Conservation (phyloP, 441 rosid genomes). For the Syzygium malaccense region DNA sequence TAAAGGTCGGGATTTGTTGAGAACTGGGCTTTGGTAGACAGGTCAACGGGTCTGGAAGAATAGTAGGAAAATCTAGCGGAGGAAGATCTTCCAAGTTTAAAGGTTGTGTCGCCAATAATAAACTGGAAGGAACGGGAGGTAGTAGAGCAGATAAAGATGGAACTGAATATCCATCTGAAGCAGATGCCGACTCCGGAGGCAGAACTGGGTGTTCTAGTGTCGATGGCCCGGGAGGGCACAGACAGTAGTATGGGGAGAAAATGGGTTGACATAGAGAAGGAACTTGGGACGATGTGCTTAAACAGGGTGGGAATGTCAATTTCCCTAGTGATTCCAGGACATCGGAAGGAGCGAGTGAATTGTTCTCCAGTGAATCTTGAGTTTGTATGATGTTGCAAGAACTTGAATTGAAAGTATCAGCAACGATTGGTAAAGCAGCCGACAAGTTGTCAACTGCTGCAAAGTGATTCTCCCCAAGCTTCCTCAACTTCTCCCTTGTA, state of each 20-base stretch:
- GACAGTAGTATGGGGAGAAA: constrained; percentile 78
- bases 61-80: constrained; percentile 51
- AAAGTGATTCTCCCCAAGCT: constrained; percentile 47
- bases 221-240: constrained; percentile 72
- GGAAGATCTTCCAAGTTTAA: constrained; percentile 58
- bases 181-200: constrained; percentile 26
- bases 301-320: constrained; percentile 22
- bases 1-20: constrained; percentile 69
- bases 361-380: constrained; percentile 15
- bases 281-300: constrained; percentile 16
- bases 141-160: constrained; percentile 62
- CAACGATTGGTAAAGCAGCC: constrained; percentile 16
- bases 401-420: constrained; percentile 20
- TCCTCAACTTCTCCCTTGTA: constrained; percentile 59
- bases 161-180: constrained; percentile 41
- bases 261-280: constrained; percentile 32
- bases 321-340: constrained; percentile 41
- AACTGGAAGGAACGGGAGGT: constrained; percentile 29
- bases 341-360: constrained; percentile 8
- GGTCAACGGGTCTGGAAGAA: constrained; percentile 52
- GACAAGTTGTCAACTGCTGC: constrained; percentile 31
- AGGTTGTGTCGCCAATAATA: constrained; percentile 39
- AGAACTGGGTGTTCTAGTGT: constrained; percentile 27
- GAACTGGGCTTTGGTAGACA: constrained; percentile 50
- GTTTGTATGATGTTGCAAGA: constrained; percentile 22